A percentile compares a stretch with the other conserved stretches of the same genome.
Evolutionary conservation across 1,284 basidiomycete species (phyloP).

Genomic region (Tranzscheliella williamsii): DNA sequence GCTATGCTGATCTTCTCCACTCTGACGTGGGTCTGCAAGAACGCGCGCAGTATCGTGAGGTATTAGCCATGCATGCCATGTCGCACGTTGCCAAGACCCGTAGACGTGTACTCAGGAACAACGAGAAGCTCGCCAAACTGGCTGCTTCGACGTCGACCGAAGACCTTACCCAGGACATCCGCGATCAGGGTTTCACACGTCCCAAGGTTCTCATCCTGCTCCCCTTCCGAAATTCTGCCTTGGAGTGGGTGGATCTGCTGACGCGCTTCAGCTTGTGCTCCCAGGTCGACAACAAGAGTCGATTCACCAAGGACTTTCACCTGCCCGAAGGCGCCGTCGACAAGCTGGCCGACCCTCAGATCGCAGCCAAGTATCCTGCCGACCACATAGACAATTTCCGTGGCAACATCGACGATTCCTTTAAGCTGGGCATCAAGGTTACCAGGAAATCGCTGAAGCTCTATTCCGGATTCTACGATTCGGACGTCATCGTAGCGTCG

Average conservation of each 20-base stretch:
- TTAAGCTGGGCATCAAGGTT: conserved; percentile 87
- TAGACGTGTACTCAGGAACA: conserved; percentile 88
- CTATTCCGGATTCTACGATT: conserved; percentile 85
- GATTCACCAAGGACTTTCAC: conserved; percentile 81
- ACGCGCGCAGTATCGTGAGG: conserved; percentile 27
- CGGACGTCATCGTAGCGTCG: conserved; percentile 89
- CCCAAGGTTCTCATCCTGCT: conserved; percentile 89
- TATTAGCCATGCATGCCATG: conserved; percentile 48
- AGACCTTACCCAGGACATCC: conserved; percentile 33
- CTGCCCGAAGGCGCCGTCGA: conserved; percentile 79
- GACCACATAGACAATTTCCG: conserved; percentile 93
- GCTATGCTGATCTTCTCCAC: conserved; percentile 50
- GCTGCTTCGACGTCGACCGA: conserved; percentile 62
- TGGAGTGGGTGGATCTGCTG: conserved; percentile 68
- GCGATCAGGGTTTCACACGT: conserved; percentile 96
- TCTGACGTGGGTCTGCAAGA: conserved; percentile 27
- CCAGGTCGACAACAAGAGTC: conserved; percentile 68
- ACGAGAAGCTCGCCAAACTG: conserved; percentile 72
- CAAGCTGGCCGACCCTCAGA: conserved; percentile 69
- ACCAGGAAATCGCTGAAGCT: conserved; percentile 85
- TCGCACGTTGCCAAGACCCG: conserved; percentile 72
- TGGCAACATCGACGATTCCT: conserved; percentile 97
- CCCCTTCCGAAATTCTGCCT: conserved; percentile 86
- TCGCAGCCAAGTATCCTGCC: conserved; percentile 72
- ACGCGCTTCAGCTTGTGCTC: conserved; percentile 42